phyloP scores from a whole-genome alignment of 73 alveolate species.

The Effrenium voratum region DNA sequence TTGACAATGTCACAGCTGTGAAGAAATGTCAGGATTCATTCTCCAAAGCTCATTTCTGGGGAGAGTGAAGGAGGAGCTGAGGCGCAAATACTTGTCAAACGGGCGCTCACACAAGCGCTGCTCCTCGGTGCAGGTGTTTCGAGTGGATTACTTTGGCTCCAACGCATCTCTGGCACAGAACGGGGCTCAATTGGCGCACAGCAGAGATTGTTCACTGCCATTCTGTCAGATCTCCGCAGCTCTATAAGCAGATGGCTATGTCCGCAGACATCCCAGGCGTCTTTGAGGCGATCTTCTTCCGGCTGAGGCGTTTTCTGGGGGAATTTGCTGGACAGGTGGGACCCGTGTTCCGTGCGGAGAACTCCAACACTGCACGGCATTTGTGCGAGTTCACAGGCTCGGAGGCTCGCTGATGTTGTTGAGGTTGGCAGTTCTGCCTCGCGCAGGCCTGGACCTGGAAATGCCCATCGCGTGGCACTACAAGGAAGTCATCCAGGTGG shows the following conservation, averaged over 20 bases:
- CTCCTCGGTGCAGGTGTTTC: slow-evolving; percentile 97
- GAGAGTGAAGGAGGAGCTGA: slow-evolving; percentile 99
- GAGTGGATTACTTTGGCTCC: slow-evolving; percentile 98
- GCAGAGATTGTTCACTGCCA: background rate
- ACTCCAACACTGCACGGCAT: slow-evolving; percentile 99
- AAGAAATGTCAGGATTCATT: slow-evolving; percentile 96
- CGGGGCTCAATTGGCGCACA: background rate
- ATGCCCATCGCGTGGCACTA: slow-evolving; percentile 97
- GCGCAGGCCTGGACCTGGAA: slow-evolving; percentile 96
- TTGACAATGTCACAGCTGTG: background rate
- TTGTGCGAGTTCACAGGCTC: slow-evolving; percentile 99
- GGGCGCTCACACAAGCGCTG: slow-evolving; percentile 97
- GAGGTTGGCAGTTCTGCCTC: background rate
- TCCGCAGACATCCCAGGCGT: slow-evolving; percentile 99
- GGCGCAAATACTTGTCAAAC: slow-evolving; percentile 95
- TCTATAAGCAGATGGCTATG: slow-evolving; percentile 99
- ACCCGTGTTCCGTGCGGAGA: slow-evolving; percentile 99
- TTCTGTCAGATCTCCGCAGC: slow-evolving; percentile 97
- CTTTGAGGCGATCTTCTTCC: slow-evolving; percentile 95
- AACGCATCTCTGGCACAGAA: slow-evolving; percentile 99
- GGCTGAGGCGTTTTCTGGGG: background rate
- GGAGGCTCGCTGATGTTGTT: slow-evolving; percentile 95
- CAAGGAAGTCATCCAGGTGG: slow-evolving; percentile 68
- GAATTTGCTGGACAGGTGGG: slow-evolving; percentile 95
- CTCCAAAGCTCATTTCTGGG: slow-evolving; percentile 99